A percentile compares a stretch with the other conserved stretches of the same genome.
Conservation (phyloP, 805 yeast species). For the Wickerhamomyces tratensis region DNA sequence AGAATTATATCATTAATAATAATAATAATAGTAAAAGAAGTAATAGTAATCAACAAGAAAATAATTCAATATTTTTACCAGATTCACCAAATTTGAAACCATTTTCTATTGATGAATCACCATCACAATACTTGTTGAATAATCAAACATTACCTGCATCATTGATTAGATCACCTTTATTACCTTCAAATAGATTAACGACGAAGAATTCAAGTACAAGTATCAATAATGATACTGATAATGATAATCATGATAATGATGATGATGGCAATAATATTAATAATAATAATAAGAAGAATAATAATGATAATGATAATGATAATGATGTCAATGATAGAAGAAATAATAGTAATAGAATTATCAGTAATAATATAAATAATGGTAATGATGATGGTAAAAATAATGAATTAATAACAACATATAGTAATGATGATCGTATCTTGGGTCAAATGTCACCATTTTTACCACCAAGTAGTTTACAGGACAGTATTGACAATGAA, state of each 20-base stretch:
- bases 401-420: background rate
- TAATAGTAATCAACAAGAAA: too few relatives aligned
- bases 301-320: background rate
- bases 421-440: background rate
- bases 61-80: constrained; percentile 4
- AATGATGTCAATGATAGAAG: background rate
- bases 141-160: constrained; percentile 12
- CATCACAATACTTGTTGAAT: constrained; percentile 12
- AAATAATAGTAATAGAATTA: background rate
- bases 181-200: constrained; percentile 6
- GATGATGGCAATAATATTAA: too few relatives aligned
- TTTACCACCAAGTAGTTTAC: constrained; percentile 9
- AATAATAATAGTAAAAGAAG: too few relatives aligned
- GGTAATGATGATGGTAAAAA: background rate
- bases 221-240: too few relatives aligned
- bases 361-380: too few relatives aligned
- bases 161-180: constrained; percentile 8
- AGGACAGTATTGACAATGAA: background rate
- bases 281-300: background rate
- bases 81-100: constrained; percentile 17
- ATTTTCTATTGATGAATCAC: constrained; percentile 12
- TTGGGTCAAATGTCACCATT: constrained; percentile 9
- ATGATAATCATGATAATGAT: too few relatives aligned
- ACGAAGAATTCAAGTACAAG: background rate
- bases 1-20: background rate